Evolutionary conservation across 495 filamentous ascomycete genomes (phyloP).

Genomic region (Hypoxylon cercidicola): DNA sequence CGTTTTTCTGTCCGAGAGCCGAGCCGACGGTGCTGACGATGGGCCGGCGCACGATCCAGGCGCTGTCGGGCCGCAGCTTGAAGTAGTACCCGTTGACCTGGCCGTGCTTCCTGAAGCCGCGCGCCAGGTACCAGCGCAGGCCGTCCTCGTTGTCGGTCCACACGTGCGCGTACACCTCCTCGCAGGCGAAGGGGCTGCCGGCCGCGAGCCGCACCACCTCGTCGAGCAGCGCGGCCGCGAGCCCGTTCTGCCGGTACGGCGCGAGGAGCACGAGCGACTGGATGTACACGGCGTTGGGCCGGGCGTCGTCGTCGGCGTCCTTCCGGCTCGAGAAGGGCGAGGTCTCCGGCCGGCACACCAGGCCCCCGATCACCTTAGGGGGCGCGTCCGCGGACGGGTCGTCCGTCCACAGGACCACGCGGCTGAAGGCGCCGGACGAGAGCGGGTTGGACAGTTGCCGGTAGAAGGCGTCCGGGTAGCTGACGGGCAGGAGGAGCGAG

Average conservation of each 20-base stretch:
- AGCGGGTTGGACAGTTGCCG: conserved; percentile 74
- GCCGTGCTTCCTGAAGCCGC: conserved; percentile 74
- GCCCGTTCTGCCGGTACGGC: conserved; percentile 80
- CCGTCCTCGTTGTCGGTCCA: conserved; percentile 92
- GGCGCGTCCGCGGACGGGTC: conserved; percentile 38
- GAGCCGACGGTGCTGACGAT: conserved; percentile 26
- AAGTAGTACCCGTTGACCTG: conserved; percentile 82
- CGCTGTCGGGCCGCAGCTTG: conserved; percentile 80
- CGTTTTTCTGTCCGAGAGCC: neutral
- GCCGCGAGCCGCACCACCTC: conserved; percentile 60
- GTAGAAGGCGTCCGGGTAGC: conserved; percentile 91
- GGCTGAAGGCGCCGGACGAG: conserved; percentile 74
- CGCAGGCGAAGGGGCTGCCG: conserved; percentile 44
- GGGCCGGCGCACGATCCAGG: conserved; percentile 72
- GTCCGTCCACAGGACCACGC: conserved; percentile 71
- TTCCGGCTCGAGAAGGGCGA: conserved; percentile 39
- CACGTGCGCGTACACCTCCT: conserved; percentile 82
- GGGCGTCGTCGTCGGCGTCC: conserved; percentile 18
- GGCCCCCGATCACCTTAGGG: conserved; percentile 78
- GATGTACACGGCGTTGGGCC: conserved; percentile 76
- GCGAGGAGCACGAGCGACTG: conserved; percentile 85
- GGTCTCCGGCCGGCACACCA: conserved; percentile 82
- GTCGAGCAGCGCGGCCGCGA: conserved; percentile 79
- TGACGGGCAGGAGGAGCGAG: conserved; percentile 82
- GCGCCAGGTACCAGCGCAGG: conserved; percentile 82